Evolutionary conservation across 305 asterid species (phyloP).

Genomic region (Rubia balearica): DNA sequence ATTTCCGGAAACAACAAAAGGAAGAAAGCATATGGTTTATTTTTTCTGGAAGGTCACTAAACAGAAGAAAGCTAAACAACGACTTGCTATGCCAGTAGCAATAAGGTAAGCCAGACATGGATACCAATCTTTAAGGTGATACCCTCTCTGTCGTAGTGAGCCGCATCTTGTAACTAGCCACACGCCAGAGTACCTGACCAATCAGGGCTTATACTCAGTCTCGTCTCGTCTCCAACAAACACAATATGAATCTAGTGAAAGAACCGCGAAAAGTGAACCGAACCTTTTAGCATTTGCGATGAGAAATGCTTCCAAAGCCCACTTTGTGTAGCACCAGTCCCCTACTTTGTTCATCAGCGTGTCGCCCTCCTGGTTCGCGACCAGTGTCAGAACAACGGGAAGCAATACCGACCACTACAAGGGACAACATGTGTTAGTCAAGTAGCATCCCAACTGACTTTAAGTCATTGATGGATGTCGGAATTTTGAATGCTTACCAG

Average conservation of each 20-base stretch:
- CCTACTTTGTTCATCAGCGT: slow-evolving; percentile 32
- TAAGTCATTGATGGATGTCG: not conserved
- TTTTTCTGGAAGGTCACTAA: slow-evolving; percentile 70
- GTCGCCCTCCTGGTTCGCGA: slow-evolving; percentile 68
- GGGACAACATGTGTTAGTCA: slow-evolving; percentile 8
- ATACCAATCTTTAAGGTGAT: slow-evolving; percentile 51
- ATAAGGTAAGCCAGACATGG: slow-evolving; percentile 56
- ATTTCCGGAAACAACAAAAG: not conserved
- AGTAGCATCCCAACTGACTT: not conserved
- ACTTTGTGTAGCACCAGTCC: slow-evolving; percentile 60
- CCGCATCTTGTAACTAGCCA: slow-evolving; percentile 95
- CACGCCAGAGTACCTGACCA: slow-evolving; percentile 71
- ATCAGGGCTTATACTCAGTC: not conserved
- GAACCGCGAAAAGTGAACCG: not conserved
- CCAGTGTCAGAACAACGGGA: slow-evolving; percentile 81
- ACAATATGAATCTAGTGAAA: not conserved
- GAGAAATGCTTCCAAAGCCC: slow-evolving; percentile 93
- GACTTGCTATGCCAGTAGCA: slow-evolving; percentile 56
- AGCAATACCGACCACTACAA: slow-evolving; percentile 88
- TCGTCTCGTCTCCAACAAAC: not conserved
- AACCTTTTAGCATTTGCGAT: slow-evolving; percentile 81
- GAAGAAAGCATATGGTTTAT: slow-evolving; percentile 19
- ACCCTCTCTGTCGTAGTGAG: slow-evolving; percentile 43
- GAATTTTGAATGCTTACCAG: slow-evolving; percentile 38
- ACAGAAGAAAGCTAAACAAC: slow-evolving; percentile 32